Conservation (phyloP, 768 basidiomycete species). For the Hypholoma fasciculare region DNA sequence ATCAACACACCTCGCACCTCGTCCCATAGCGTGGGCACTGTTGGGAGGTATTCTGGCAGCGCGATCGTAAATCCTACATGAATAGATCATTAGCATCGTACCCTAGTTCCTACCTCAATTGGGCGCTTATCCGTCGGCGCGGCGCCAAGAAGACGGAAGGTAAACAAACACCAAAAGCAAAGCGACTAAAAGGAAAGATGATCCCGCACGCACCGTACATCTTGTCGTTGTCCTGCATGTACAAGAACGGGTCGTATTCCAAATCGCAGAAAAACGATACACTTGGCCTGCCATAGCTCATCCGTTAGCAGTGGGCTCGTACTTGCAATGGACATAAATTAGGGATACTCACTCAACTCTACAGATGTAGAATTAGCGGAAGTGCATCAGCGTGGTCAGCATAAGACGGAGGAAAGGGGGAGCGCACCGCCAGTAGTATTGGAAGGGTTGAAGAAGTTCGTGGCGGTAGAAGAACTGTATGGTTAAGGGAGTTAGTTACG, state of each 20-base stretch:
- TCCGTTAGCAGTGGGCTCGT: background rate
- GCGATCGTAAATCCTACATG: constrained; percentile 61
- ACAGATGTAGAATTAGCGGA: background rate
- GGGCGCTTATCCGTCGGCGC: background rate
- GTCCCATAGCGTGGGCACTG: constrained; percentile 79
- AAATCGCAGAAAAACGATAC: constrained; percentile 79
- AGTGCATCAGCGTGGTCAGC: background rate
- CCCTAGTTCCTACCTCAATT: background rate
- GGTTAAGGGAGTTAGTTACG: constrained; percentile 1
- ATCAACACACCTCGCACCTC: constrained; percentile 57
- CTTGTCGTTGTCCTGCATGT: constrained; percentile 72
- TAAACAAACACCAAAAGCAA: background rate
- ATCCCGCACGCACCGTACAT: constrained; percentile 52
- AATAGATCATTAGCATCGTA: constrained; percentile 14
- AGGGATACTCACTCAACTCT: constrained; percentile 2
- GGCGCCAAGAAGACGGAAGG: no score
- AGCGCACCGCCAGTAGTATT: constrained; percentile 73
- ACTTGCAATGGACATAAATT: background rate
- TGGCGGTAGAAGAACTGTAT: constrained; percentile 75
- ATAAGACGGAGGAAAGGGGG: constrained; percentile 22
- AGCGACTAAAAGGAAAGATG: background rate
- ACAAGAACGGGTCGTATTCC: constrained; percentile 66
- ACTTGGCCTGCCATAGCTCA: constrained; percentile 49
- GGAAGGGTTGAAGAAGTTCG: constrained; percentile 61
- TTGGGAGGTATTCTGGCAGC: constrained; percentile 73